phyloP scores from a whole-genome alignment of 345 rosid species.

The Hibiscus syriacus region DNA sequence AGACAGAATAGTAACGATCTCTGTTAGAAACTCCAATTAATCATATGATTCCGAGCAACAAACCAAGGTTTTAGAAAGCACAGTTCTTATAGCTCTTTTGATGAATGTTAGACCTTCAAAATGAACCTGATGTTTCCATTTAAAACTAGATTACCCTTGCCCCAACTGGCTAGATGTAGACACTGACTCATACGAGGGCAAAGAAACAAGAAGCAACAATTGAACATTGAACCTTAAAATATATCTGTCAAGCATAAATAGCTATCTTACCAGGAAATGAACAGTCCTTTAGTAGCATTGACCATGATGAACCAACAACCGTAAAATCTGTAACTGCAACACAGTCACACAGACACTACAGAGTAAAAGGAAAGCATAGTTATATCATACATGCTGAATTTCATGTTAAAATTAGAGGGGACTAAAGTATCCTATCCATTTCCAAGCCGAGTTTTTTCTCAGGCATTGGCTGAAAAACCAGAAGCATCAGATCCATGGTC shows the following conservation, averaged over 20 bases:
- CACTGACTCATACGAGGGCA: not conserved
- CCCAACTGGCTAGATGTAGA: not conserved
- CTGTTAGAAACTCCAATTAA: not conserved
- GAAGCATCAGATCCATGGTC: conserved; percentile 22
- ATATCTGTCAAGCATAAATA: not conserved
- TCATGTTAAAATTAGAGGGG: not conserved
- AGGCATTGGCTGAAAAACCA: no score
- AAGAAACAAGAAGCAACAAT: not conserved
- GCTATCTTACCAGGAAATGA: conserved; percentile 56
- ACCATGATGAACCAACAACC: conserved; percentile 41
- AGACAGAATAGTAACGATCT: not conserved
- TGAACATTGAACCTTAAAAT: not conserved
- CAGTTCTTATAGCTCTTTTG: not conserved
- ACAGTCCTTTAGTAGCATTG: conserved; percentile 77
- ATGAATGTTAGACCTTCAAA: not conserved
- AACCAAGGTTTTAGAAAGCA: not conserved
- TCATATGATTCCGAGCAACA: not conserved
- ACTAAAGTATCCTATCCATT: not conserved
- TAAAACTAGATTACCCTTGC: not conserved
- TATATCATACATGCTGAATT: not conserved
- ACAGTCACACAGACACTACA: conserved; percentile 3
- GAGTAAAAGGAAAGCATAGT: conserved; percentile 1
- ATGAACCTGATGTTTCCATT: not conserved
- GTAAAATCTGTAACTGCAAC: conserved; percentile 15
- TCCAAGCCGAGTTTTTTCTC: no score